These are phyloP conservation scores for Umbelopsis isabellina DNA, from an alignment of 192 early-diverging fungal genomes.

Conservation along the genomic window DNA sequence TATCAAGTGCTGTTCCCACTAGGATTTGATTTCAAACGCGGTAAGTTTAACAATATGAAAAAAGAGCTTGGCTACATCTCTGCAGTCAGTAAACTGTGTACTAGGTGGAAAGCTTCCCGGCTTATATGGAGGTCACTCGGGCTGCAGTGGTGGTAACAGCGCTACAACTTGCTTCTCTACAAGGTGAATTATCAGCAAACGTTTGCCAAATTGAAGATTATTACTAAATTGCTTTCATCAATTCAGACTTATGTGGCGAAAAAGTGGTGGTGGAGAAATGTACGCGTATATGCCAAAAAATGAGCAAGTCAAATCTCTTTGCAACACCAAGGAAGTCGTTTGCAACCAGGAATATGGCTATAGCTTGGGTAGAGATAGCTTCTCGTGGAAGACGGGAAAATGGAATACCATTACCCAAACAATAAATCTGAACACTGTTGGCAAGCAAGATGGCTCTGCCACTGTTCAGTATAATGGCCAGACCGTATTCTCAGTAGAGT, in stretches of 20 bases:
- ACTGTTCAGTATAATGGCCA: slow-evolving; percentile 27
- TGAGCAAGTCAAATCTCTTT: slow-evolving; percentile 24
- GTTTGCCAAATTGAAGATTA: not conserved
- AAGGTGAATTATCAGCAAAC: slow-evolving; percentile 44
- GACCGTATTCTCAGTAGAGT: slow-evolving; percentile 19
- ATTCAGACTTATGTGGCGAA: slow-evolving; percentile 47
- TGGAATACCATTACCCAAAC: slow-evolving; percentile 52
- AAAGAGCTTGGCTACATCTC: too few relatives aligned
- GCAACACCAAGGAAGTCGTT: slow-evolving; percentile 32
- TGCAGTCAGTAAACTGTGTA: too few relatives aligned
- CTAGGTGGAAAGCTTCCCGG: slow-evolving; percentile 62
- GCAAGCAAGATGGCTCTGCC: slow-evolving; percentile 25
- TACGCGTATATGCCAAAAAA: slow-evolving; percentile 51
- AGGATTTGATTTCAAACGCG: slow-evolving; percentile 42
- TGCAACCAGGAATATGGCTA: slow-evolving; percentile 56
- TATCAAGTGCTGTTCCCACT: slow-evolving; percentile 40
- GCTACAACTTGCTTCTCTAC: slow-evolving; percentile 56
- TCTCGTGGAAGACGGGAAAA: slow-evolving; percentile 39
- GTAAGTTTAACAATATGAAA: too few relatives aligned
- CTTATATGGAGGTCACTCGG: slow-evolving; percentile 51
- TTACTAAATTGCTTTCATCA: not conserved
- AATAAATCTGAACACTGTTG: slow-evolving; percentile 36
- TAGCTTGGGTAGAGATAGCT: slow-evolving; percentile 55
- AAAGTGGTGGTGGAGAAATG: slow-evolving; percentile 52
- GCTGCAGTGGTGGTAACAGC: slow-evolving; percentile 54